Percentiles rank a stretch among this genome's conserved stretches.
Evolutionary conservation across 2,329 filamentous ascomycete genomes (phyloP).

Genomic region (Thermothelomyces thermophilus): DNA sequence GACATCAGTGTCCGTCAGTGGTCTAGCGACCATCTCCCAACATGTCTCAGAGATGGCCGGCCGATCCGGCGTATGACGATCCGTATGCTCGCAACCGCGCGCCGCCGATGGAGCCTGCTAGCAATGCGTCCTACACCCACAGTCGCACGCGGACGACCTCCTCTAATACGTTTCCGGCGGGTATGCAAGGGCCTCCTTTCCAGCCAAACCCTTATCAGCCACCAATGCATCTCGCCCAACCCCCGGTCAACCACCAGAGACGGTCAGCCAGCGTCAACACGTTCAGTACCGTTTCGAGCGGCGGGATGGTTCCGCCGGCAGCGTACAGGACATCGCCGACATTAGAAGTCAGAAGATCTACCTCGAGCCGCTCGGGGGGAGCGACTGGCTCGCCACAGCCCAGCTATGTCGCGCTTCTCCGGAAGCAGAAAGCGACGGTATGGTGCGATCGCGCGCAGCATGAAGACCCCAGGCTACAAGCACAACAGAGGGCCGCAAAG

Average conservation of each 20-base stretch:
- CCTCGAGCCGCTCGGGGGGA: constrained; percentile 65
- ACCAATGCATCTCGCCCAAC: constrained; percentile 29
- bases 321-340: constrained; percentile 50
- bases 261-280: constrained; percentile 61
- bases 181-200: constrained; percentile 11
- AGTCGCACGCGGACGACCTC: constrained; percentile 52
- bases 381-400: constrained; percentile 43
- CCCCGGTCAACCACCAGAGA: constrained; percentile 38
- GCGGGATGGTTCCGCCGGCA: constrained; percentile 43
- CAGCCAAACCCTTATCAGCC: constrained; percentile 25
- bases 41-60: constrained; percentile 18
- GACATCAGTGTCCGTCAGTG: neutral
- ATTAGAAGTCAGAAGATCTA: constrained; percentile 64
- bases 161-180: constrained; percentile 44
- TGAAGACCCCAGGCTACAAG: constrained; percentile 77
- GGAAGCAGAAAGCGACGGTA: constrained; percentile 94
- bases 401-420: constrained; percentile 88
- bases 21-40: neutral
- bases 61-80: constrained; percentile 28
- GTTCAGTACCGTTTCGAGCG: constrained; percentile 60
- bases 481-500: constrained; percentile 81
- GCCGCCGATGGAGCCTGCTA: constrained; percentile 24
- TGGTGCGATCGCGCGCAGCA: constrained; percentile 95
- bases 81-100: constrained; percentile 29
- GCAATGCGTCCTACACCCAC: constrained; percentile 41